Evolutionary conservation across 169 alveolate genomes (phyloP).

Genomic region (Plasmodium gonderi): DNA sequence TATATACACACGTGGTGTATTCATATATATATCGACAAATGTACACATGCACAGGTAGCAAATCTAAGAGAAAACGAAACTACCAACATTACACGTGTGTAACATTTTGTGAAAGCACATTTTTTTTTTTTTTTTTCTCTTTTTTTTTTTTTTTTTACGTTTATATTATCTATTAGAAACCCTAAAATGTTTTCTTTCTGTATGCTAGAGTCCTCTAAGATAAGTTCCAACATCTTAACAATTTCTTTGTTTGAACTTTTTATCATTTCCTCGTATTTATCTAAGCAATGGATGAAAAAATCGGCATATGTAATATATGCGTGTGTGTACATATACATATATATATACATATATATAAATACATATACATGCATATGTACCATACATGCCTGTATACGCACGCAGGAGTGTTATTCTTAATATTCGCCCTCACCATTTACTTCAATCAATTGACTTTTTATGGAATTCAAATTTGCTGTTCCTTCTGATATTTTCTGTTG

Average conservation of each 20-base stretch:
- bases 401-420: not conserved
- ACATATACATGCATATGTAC: not conserved
- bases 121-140: not conserved
- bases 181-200: constrained; percentile 60
- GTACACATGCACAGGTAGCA: not conserved
- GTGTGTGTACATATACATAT: not conserved
- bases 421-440: constrained; percentile 33
- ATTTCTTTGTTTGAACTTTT: constrained; percentile 74
- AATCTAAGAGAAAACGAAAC: not conserved
- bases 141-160: constrained; percentile 18
- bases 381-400: not conserved
- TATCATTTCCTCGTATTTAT: constrained; percentile 65
- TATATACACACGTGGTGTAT: not conserved
- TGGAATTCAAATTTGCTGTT: constrained; percentile 50
- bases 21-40: not conserved
- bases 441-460: constrained; percentile 70
- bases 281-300: constrained; percentile 1
- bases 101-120: not conserved
- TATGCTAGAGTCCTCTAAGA: constrained; percentile 35
- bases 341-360: not conserved
- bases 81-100: not conserved
- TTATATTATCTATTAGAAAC: constrained; percentile 61
- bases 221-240: constrained; percentile 53
- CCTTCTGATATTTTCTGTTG: constrained; percentile 71
- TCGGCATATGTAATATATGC: not conserved